Base-by-base conservation (phyloP, 768 basidiomycete species). In the Tylopilus balloui region DNA sequence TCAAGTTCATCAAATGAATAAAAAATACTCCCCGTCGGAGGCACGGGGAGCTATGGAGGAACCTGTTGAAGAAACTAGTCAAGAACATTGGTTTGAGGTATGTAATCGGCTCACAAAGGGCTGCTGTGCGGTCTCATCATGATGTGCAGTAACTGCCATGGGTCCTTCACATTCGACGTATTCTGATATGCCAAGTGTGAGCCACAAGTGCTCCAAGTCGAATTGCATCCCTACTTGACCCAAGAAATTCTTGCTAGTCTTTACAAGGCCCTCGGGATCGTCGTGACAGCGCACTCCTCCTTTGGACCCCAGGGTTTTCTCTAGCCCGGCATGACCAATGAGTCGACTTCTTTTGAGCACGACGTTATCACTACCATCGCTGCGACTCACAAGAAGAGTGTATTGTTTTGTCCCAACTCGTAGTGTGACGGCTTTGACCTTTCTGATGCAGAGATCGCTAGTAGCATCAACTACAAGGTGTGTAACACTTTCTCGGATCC, bases 41-140 rank as follows among this genome's bases (percentile, higher is more conserved):
- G 94, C 92, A 15, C 94, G 90, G 89, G 62, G 67, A 35, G 88
- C 79, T 14, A 79, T 95, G 82, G 92, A 95, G 68, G 73, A 76
- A 52, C 77, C 92, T 20, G 83, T 84, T 40, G 84, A 88, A 76
- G 36, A 83, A 84, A 8, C 64, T 84, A 34, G 79, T 73, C 10
- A 88, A 80, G 73, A 86, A 91, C 62, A 89, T 94, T 56, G 92
- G 89, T 48, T 61, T 90, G 55, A 84, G 83, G 84, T 81, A 56
- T 34, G 65, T 41, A 31, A 38, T 49, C 28, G 3, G 17, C 41
- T 34, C 28, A 20, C 25, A n/a, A 4, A 39, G 21, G 14, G 15
- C 31, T 34, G 24, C 32, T 49, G 31, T 35, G 20, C 3, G n/a
- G 14, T 19, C 43, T 54, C 28, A 43, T 42, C 32, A 25, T 44